A percentile compares a stretch with the other conserved stretches of the same genome.
Conservation (phyloP, 2,329 filamentous ascomycete species). For the Exserohilum rostratum region DNA sequence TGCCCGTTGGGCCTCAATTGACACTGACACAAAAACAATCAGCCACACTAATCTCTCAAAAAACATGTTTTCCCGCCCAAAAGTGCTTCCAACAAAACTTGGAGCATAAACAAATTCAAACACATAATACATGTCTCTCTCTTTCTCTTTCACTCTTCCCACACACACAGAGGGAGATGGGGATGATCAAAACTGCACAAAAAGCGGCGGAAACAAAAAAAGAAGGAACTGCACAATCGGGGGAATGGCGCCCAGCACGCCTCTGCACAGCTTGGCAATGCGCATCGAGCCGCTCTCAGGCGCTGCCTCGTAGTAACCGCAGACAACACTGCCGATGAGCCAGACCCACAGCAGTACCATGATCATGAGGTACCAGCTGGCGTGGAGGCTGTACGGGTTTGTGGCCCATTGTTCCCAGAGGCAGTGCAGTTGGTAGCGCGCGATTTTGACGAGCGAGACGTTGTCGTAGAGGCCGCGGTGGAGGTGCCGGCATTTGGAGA, state of each 20-base stretch:
- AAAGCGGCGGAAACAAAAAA: conserved; percentile 19
- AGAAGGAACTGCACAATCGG: conserved; percentile 13
- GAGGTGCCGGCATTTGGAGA: not conserved
- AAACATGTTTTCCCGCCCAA: not conserved
- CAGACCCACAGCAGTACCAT: conserved; percentile 6
- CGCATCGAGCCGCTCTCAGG: not conserved
- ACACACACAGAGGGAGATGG: not conserved
- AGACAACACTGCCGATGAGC: conserved; percentile 12
- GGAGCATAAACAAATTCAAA: too few species aligned
- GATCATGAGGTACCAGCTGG: conserved; percentile 10
- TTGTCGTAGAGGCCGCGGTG: conserved; percentile 7
- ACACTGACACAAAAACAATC: not conserved
- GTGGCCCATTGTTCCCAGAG: conserved; percentile 9
- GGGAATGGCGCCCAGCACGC: conserved; percentile 11
- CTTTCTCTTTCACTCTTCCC: not conserved
- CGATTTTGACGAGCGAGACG: conserved; percentile 1
- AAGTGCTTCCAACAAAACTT: too few species aligned
- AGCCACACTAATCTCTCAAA: not conserved
- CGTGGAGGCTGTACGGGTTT: conserved; percentile 13
- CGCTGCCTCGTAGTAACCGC: conserved; percentile 6
- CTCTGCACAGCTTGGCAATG: conserved; percentile 8
- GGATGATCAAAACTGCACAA: conserved; percentile 11
- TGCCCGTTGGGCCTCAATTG: not conserved
- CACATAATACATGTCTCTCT: too few species aligned
- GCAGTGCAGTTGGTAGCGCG: not conserved